Base-by-base conservation (phyloP, 371 early-diverging fungal genomes). In the Zopfochytrium polystomum region DNA sequence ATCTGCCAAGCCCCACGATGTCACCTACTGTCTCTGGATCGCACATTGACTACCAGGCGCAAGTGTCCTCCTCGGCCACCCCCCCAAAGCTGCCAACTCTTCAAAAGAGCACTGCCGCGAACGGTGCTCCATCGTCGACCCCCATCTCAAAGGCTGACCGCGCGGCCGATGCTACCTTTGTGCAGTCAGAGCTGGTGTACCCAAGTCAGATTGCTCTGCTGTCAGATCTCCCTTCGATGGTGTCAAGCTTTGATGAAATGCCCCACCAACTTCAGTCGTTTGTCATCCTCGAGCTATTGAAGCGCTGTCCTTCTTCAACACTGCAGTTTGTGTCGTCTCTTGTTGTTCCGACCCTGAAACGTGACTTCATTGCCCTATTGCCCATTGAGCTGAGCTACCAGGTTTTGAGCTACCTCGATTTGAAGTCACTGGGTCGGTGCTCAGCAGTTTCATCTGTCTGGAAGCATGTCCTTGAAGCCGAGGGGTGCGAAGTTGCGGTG, bases 281-380 rank as follows among this genome's bases (percentile, higher is more conserved):
- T 46, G 70, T 90, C 62, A 80, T 92, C 26, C 80, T 84, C 58
- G 88, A 91, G 48, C 71, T 92, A 9, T 78, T 92, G 15, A 75
- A 77, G 6, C 82, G 89, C n/a, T 84, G 79, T 34, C 80, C 86
- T 5, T 77, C 80, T 26, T 77, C 81, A 3, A 82, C 90, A 0
- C 81, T 95, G 45, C 93, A 93, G 70, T 87, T 88, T 70, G 84
- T 89, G 4, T 81, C 86, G 58, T 82, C 86, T 15, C 69, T 87
- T 11, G 83, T 93, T 49, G 76, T 84, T 33, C 89, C 92, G 0
- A 84, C 85, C 4, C 80, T 95, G 59, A 89, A 90, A 66, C 80
- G 85, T 52, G 95, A 96, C 74, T 90, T 94, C 63, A 49, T 95
- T n/a, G 79, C 83, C 11, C 78, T 84, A 5, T 72, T 95, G 55